phyloP scores from a whole-genome alignment of 2,329 filamentous ascomycete genomes.

The Parastagonospora nodorum region DNA sequence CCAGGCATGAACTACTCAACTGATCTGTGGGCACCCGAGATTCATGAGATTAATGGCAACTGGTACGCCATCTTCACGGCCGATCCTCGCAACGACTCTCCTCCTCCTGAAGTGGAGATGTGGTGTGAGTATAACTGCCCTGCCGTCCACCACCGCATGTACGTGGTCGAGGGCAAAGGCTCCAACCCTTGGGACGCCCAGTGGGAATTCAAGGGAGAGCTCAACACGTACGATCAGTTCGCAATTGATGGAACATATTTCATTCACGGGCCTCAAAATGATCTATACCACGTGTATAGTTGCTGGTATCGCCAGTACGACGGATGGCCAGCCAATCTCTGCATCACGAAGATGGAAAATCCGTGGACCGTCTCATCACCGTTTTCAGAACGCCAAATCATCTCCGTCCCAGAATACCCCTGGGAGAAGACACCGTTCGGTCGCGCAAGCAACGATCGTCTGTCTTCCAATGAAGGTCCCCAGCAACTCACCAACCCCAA shows the following conservation, averaged over 20 bases:
- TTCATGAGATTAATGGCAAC: slow-evolving; percentile 52
- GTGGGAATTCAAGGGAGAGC: slow-evolving; percentile 53
- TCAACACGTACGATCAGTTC: slow-evolving; percentile 59
- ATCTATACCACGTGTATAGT: slow-evolving; percentile 47
- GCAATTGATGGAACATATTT: slow-evolving; percentile 61
- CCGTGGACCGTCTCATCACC: slow-evolving; percentile 55
- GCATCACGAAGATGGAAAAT: slow-evolving; percentile 56
- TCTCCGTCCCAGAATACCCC: slow-evolving; percentile 53
- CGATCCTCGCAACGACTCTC: slow-evolving; percentile 53
- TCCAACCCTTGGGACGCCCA: slow-evolving; percentile 53
- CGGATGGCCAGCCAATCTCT: slow-evolving; percentile 59
- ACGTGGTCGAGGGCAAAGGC: slow-evolving; percentile 51
- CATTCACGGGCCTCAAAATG: slow-evolving; percentile 41
- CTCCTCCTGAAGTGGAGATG: slow-evolving; percentile 55
- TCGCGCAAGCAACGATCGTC: slow-evolving; percentile 52
- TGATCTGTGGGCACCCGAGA: slow-evolving; percentile 57
- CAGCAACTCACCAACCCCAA: slow-evolving; percentile 55
- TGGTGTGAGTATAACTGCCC: slow-evolving; percentile 56
- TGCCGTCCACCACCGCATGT: slow-evolving; percentile 59
- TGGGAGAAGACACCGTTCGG: slow-evolving; percentile 60
- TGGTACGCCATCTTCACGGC: slow-evolving; percentile 62
- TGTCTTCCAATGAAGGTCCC: slow-evolving; percentile 57
- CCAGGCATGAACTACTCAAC: slow-evolving; percentile 52
- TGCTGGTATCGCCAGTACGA: slow-evolving; percentile 52
- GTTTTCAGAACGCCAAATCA: slow-evolving; percentile 54